Base-by-base conservation (phyloP, 2,329 filamentous ascomycete species). In the Davidsoniella virescens region DNA sequence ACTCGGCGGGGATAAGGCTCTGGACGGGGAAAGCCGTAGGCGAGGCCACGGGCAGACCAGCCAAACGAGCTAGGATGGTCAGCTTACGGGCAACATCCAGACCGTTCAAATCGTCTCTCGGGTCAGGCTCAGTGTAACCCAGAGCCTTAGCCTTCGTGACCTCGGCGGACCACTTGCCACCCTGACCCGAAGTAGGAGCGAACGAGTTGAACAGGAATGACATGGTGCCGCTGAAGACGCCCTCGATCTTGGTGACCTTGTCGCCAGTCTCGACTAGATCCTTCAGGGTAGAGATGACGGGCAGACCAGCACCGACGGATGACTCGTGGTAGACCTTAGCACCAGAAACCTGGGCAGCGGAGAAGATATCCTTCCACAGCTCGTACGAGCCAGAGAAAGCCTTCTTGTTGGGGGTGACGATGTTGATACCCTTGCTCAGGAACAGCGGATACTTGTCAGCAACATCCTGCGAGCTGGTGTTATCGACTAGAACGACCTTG, bases 361-460 rank as follows among this genome's bases (percentile, higher is more conserved):
- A 67, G 65, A 94, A 93, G 61, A 98, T 95, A 55, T 84, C 78
- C 60, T 85, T 76, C 88, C 90, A 98, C 51, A 94, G 70, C 58
- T 78, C 71, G 59, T 85, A 80, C 43, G 77, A 79, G 52, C 84
- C 80, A 0, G 87, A 93, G 67, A 98, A 98, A 12, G 84, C 90
- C 68, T 98, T 98, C 72, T 98, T 98, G 73, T 96, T 98, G 41
- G 92, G 88, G 1, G 92, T 98, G 25, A 96, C 86, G 59, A 98
- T 79, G 65, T 80, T 90, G 64, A 98, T 81, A 10, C 88, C 90
- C 55, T 79, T 77, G 59, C 76, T 74, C 54, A 98, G 70, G 65
- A 94, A 85, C 44, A 75, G 65, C 1, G 92, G 88, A 65, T 98
- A 98, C 26, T 76, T 68, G 54, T 84, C 76, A 45, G 90, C 92